Evolutionary conservation across 2,329 filamentous ascomycete genomes (phyloP), one percentile per base, ranked within the genome.

Genomic region (Apiospora marii): DNA sequence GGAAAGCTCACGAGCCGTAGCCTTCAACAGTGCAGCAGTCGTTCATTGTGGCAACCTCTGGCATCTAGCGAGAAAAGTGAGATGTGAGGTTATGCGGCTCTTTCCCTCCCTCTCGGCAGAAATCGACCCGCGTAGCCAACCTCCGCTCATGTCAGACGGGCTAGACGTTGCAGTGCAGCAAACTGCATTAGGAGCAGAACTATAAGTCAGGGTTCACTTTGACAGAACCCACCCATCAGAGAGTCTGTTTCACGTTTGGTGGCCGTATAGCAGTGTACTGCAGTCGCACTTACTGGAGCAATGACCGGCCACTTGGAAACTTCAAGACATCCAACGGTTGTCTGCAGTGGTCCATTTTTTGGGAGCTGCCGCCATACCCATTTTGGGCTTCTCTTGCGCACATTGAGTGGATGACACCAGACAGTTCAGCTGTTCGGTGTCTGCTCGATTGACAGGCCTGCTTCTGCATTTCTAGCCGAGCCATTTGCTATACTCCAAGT

Each of bases 21-120:
- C 19, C 34, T 41, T 41, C 34, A 34, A 10, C 58, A 41, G 34
- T 41, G 19, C 30, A 12, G 30, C 58, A n/a, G 0, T 64, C n/a
- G 12, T 14, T 51, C 19, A 64, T 37, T 64, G 30, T 16, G 58
- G n/a, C 30, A 22, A 64, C 58, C 19, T 41, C 34, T 16, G 30
- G 34, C 34, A 41, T 64, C 5, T 14, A 64, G 22, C 3, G 22
- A n/a, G 5, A 64, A 41, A 64, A 64, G 4, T 64, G 58, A 64
- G 19, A 64, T 37, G 58, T 64, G 58, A 64, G 58, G 58, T 41
- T 64, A 64, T 64, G 58, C 58, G 58, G 58, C 58, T 64, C 58
- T 61, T 34, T 22, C 53, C 30, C 30, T 61, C 30, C 19, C 22
- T 37, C 19, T 61, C 53, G 19, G 22, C 30, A 10, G 10, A 24